Conservation (phyloP, 2,329 filamentous ascomycete species). For the Phialemonium atrogriseum region DNA sequence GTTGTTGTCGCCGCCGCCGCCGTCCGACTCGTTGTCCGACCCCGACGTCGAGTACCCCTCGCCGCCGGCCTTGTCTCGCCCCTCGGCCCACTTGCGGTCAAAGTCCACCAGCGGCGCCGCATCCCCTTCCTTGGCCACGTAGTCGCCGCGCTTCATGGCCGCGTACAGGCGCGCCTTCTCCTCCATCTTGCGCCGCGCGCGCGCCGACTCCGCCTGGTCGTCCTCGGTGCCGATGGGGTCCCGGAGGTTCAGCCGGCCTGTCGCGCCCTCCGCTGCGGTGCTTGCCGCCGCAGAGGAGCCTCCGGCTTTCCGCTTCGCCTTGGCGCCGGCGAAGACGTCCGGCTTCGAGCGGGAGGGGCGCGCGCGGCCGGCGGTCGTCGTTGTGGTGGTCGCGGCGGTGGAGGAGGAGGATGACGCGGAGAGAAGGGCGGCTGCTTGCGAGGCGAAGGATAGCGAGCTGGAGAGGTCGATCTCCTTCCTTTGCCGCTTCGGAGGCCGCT, state of each 20-base stretch:
- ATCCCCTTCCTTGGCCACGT: slow-evolving; percentile 58
- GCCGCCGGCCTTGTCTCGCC: slow-evolving; percentile 41
- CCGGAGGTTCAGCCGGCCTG: slow-evolving; percentile 34
- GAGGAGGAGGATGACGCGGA: slow-evolving; percentile 38
- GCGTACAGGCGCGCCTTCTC: slow-evolving; percentile 85
- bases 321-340: slow-evolving; percentile 49
- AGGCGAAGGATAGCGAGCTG: slow-evolving; percentile 75
- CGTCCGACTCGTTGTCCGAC: slow-evolving; percentile 34
- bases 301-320: slow-evolving; percentile 39
- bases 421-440: slow-evolving; percentile 77
- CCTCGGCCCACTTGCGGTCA: slow-evolving; percentile 88
- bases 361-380: slow-evolving; percentile 37
- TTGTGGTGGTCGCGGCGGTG: slow-evolving; percentile 24
- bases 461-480: slow-evolving; percentile 63
- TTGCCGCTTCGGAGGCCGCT: slow-evolving; percentile 59
- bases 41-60: slow-evolving; percentile 36
- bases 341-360: slow-evolving; percentile 51
- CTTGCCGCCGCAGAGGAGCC: slow-evolving; percentile 56
- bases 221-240: slow-evolving; percentile 48
- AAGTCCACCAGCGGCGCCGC: slow-evolving; percentile 77
- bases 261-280: slow-evolving; percentile 44
- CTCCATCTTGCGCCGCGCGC: slow-evolving; percentile 74
- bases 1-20: slow-evolving; percentile 26
- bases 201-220: slow-evolving; percentile 59
- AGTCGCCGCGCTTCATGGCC: slow-evolving; percentile 84